These are phyloP conservation scores for Paracamarosporium sp. DNA, from an alignment of 2,329 filamentous ascomycete species.

Conservation along the genomic window DNA sequence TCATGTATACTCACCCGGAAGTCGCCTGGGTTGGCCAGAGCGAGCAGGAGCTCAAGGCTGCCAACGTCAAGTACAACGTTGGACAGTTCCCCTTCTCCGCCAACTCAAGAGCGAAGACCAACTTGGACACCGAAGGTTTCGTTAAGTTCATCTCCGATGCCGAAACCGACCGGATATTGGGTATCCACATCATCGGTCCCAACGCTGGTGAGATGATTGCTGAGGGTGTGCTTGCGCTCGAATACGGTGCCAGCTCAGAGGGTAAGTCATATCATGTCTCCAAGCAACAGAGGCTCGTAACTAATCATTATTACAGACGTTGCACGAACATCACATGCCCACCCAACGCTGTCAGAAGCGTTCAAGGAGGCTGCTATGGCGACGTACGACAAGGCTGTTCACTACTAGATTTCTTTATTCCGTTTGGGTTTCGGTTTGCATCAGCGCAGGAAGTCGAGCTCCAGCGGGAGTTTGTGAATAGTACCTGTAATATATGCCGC, in stretches of 20 bases:
- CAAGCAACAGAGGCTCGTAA: not conserved
- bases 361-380: constrained; percentile 99
- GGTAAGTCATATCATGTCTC: constrained; percentile 64
- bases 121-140: constrained; percentile 91
- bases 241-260: constrained; percentile 95
- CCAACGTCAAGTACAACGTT: constrained; percentile 88
- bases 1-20: constrained; percentile 99
- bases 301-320: constrained; percentile 39
- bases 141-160: constrained; percentile 98
- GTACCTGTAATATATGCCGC: constrained; percentile 48
- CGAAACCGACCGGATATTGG: constrained; percentile 93
- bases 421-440: constrained; percentile 37
- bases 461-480: constrained; percentile 49
- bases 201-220: constrained; percentile 99
- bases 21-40: constrained; percentile 98
- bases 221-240: constrained; percentile 90
- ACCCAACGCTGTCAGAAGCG: constrained; percentile 93
- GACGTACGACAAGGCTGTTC: constrained; percentile 93
- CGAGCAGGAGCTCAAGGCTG: constrained; percentile 92
- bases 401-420: constrained; percentile 68
- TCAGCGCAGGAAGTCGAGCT: constrained; percentile 44
- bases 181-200: constrained; percentile 94
- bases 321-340: constrained; percentile 87
- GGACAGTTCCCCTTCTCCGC: constrained; percentile 97
- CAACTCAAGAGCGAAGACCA: constrained; percentile 99